Percentiles rank a stretch among this genome's conserved stretches.
Evolutionary conservation across 106 monocot species (phyloP).

Genomic region (Alisma plantagoaquatica): DNA sequence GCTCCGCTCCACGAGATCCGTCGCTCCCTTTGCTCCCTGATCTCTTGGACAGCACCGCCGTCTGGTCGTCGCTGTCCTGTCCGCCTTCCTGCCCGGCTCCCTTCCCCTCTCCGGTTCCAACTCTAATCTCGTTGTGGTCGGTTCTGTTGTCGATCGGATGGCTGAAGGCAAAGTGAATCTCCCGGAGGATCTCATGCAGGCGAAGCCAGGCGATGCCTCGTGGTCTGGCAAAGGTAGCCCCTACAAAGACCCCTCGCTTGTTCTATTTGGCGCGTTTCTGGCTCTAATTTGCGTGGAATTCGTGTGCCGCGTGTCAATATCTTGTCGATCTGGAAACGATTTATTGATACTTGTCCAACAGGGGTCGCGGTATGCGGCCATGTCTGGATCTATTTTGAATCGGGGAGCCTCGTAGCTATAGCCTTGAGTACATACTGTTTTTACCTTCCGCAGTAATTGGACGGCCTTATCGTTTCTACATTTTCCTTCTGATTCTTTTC

Average conservation of each 20-base stretch:
- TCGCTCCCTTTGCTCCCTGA: background rate
- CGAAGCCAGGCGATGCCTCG: constrained; percentile 20
- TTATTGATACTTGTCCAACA: too few relatives aligned
- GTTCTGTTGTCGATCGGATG: constrained; percentile 9
- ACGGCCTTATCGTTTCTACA: background rate
- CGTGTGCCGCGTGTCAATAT: background rate
- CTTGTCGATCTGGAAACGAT: background rate
- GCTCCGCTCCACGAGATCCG: background rate
- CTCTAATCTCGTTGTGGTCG: background rate
- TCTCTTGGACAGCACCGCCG: background rate
- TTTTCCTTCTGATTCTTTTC: background rate
- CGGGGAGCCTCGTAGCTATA: background rate
- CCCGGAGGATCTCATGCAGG: constrained; percentile 27
- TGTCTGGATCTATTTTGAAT: background rate
- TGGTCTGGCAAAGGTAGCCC: constrained; percentile 25
- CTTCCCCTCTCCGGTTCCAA: too few relatives aligned
- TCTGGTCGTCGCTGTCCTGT: background rate
- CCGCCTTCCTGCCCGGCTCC: too few relatives aligned
- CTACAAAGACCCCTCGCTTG: background rate
- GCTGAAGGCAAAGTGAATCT: constrained; percentile 44
- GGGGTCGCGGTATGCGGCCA: background rate
- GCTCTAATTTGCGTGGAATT: background rate
- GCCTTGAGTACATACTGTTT: background rate
- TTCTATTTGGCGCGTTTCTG: background rate
- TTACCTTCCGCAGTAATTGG: background rate